Conservation (phyloP, 352 stramenopile genomes). For the Aphanomyces cochlioides region DNA sequence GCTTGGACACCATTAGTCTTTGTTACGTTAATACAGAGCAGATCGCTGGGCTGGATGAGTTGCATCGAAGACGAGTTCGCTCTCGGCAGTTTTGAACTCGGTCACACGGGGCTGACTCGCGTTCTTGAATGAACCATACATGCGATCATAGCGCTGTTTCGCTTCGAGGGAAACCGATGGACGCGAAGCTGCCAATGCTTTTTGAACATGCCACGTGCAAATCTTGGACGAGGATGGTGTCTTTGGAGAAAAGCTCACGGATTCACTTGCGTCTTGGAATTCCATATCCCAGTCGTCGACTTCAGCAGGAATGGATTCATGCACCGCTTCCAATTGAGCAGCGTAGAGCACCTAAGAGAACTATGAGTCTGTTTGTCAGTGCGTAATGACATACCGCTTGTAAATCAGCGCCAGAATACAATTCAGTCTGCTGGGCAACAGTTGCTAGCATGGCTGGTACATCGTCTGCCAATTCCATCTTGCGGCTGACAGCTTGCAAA, state of each 20-base stretch:
- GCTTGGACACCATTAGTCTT: neutral
- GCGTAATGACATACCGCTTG: constrained; percentile 67
- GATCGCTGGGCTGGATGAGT: constrained; percentile 16
- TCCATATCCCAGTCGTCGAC: constrained; percentile 31
- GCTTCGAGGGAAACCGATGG: constrained; percentile 26
- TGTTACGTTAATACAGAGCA: constrained; percentile 15
- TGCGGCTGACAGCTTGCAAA: constrained; percentile 61
- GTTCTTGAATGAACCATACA: constrained; percentile 31
- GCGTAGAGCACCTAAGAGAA: constrained; percentile 82
- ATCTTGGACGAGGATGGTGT: neutral
- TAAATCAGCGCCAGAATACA: constrained; percentile 91
- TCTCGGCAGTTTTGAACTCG: constrained; percentile 25
- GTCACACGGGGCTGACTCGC: constrained; percentile 20
- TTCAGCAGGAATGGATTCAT: constrained; percentile 76
- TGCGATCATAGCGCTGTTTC: constrained; percentile 28
- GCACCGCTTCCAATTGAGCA: constrained; percentile 91
- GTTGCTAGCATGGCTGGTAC: constrained; percentile 66
- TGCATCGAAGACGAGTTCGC: neutral
- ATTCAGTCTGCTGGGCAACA: constrained; percentile 53
- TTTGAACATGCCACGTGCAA: constrained; percentile 5
- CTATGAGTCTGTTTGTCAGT: constrained; percentile 3
- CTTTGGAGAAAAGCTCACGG: constrained; percentile 29
- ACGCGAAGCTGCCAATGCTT: constrained; percentile 22
- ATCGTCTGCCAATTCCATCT: constrained; percentile 70
- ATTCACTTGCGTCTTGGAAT: constrained; percentile 17